Conservation (phyloP, 306 rosid species). For the Comarum palustre region DNA sequence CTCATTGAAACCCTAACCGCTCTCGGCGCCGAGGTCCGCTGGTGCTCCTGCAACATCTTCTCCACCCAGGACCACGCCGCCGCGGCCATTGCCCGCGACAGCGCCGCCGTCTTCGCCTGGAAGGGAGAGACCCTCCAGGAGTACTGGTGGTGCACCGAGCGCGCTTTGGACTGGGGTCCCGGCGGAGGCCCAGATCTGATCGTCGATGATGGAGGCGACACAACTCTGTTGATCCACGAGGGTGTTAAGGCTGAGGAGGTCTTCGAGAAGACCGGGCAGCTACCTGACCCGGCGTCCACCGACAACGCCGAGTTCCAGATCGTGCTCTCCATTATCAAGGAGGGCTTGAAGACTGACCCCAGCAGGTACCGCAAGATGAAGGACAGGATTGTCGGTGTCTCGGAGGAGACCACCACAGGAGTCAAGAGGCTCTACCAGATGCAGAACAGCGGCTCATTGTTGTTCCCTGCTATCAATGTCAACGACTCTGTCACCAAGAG, state of each 20-base stretch:
- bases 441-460: conserved; percentile 64
- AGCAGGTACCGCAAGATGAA: conserved; percentile 89
- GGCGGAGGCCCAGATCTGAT: conserved; percentile 87
- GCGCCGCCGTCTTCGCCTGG: conserved; percentile 93
- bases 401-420: conserved; percentile 96
- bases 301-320: conserved; percentile 83
- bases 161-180: conserved; percentile 90
- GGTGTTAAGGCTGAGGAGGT: conserved; percentile 85
- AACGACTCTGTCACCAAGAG: conserved; percentile 97
- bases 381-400: conserved; percentile 80
- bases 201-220: conserved; percentile 92
- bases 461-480: conserved; percentile 95
- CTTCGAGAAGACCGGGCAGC: conserved; percentile 48
- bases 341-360: conserved; percentile 76
- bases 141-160: conserved; percentile 98
- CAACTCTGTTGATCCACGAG: conserved; percentile 77
- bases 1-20: conserved; percentile 94
- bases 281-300: conserved; percentile 69
- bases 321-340: conserved; percentile 64
- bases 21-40: conserved; percentile 92
- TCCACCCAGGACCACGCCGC: conserved; percentile 98
- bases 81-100: conserved; percentile 84
- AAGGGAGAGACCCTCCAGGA: conserved; percentile 95
- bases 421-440: conserved; percentile 97
- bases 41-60: conserved; percentile 97